Evolutionary conservation across 305 asterid species (phyloP).

Genomic region (Fraxinus greggii): DNA sequence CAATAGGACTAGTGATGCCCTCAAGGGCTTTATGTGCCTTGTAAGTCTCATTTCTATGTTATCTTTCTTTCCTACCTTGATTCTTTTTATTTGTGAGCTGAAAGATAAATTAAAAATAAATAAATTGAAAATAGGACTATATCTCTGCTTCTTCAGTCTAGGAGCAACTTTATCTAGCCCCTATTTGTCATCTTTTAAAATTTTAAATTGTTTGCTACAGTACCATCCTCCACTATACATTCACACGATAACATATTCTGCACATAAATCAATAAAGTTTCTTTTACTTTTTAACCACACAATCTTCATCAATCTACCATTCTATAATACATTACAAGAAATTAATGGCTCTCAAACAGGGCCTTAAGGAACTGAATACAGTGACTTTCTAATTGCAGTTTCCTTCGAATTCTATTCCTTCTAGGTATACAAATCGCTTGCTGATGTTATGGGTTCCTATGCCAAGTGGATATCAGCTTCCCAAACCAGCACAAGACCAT

Average conservation of each 20-base stretch:
- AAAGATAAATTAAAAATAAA: constrained; percentile 9
- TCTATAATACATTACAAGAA: no score
- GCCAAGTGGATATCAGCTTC: constrained; percentile 66
- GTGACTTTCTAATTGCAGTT: constrained; percentile 21
- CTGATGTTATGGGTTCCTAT: constrained; percentile 81
- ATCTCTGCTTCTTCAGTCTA: constrained; percentile 21
- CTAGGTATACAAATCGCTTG: constrained; percentile 79
- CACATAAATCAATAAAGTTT: no score
- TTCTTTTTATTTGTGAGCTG: constrained; percentile 26
- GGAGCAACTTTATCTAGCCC: constrained; percentile 15
- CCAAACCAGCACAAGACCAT: constrained; percentile 51
- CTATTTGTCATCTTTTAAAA: no score
- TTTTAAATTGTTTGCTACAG: no score
- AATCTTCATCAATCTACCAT: no score
- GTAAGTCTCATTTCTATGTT: constrained; percentile 45
- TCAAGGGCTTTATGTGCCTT: constrained; percentile 68
- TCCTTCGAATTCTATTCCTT: constrained; percentile 22
- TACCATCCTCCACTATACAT: no score
- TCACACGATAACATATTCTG: no score
- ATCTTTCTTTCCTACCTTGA: constrained; percentile 17
- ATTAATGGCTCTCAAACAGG: no score
- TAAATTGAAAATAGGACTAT: constrained; percentile 9
- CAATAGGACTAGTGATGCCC: constrained; percentile 53
- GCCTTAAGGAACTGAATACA: neutral
- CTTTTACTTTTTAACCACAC: no score